Conservation (phyloP, 164 flowering plant species). For the Tetracentron sinense region DNA sequence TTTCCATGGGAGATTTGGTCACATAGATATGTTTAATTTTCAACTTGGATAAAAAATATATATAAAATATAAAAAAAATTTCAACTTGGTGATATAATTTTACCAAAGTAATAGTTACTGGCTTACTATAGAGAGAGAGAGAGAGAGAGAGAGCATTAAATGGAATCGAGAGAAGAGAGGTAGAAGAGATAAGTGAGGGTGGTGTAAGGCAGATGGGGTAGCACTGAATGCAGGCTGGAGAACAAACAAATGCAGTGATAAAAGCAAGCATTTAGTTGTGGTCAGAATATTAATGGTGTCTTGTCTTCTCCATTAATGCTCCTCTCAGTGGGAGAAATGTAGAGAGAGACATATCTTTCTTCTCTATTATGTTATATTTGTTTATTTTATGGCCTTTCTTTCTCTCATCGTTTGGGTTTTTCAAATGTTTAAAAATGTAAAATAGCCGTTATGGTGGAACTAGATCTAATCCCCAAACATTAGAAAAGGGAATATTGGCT, state of each 20-base stretch:
- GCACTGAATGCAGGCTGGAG: slow-evolving; percentile 40
- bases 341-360: background rate
- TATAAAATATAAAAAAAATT: too few relatives aligned
- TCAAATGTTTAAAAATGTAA: background rate
- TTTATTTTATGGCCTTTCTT: background rate
- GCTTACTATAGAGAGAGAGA: slow-evolving; percentile 12
- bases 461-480: too few relatives aligned
- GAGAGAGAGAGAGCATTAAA: slow-evolving; percentile 30
- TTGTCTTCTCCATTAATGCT: slow-evolving; percentile 51
- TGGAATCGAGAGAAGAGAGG: slow-evolving; percentile 28
- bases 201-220: slow-evolving; percentile 32
- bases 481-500: too few relatives aligned
- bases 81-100: too few relatives aligned
- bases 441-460: background rate
- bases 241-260: slow-evolving; percentile 56
- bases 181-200: slow-evolving; percentile 13
- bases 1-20: too few relatives aligned
- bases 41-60: too few relatives aligned
- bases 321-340: slow-evolving; percentile 9
- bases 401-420: background rate
- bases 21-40: too few relatives aligned
- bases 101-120: too few relatives aligned
- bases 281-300: slow-evolving; percentile 36
- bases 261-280: slow-evolving; percentile 42
- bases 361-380: too few relatives aligned